These are phyloP conservation scores for Picochlorum costavermella DNA, from an alignment of 139 green algal genomes.

Conservation along the genomic window DNA sequence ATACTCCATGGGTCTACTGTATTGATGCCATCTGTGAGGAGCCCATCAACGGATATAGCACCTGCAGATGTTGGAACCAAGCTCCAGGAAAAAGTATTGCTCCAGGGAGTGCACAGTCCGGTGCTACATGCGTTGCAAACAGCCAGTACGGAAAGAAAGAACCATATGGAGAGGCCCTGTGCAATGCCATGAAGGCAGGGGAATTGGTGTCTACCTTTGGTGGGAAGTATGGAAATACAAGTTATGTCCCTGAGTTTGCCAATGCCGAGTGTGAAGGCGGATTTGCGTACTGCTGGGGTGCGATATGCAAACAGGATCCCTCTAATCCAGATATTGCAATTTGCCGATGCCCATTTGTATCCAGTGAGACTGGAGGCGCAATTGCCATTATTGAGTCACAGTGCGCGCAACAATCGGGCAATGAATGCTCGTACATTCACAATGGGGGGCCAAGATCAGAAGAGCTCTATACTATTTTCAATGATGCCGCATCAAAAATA, in stretches of 20 bases:
- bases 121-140: too few relatives aligned
- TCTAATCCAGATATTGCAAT: not conserved
- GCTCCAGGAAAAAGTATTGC: too few relatives aligned
- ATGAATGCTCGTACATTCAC: not conserved
- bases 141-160: too few relatives aligned
- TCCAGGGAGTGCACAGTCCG: too few relatives aligned
- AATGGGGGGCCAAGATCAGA: not conserved
- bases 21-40: too few relatives aligned
- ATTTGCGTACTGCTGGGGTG: not conserved
- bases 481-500: not conserved
- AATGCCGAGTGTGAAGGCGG: slow-evolving; percentile 1
- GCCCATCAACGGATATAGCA: too few relatives aligned
- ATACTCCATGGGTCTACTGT: too few relatives aligned
- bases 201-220: too few relatives aligned
- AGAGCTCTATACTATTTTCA: not conserved
- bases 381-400: not conserved
- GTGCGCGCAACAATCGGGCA: not conserved
- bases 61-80: too few relatives aligned
- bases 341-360: not conserved
- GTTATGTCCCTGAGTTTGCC: slow-evolving; percentile 1
- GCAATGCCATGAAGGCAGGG: too few relatives aligned
- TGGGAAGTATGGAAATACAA: not conserved
- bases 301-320: not conserved
- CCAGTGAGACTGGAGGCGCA: not conserved
- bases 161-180: too few relatives aligned